Base-by-base conservation (phyloP, 1,139 yeast species). In the Spathaspora sp. region DNA sequence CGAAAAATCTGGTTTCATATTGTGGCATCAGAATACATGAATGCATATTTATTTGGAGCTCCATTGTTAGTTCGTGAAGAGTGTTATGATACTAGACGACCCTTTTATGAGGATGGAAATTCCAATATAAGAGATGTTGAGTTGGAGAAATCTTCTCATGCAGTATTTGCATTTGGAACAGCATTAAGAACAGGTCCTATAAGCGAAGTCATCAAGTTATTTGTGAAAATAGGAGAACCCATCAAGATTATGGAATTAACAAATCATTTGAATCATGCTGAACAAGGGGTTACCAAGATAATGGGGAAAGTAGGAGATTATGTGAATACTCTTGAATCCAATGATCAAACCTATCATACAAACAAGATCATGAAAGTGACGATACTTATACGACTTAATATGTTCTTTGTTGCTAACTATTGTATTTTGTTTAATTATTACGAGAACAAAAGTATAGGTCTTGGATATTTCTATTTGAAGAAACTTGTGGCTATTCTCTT, bases 1-100 rank as follows among this genome's bases (percentile, higher is more conserved):
- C 64, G 85, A 52, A 79, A 78, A 49, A 65, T 79, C 2, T 81
- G 84, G 84, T 71, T 71, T 52, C 66, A 65, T 38, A 56, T 79
- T 33, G 62, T 70, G 13, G 51, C 60, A 26, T 51, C 64, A 38
- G 80, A 75, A 51, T 52, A 60, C 7, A 55, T 56, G 39, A 70
- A 67, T 47, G 64, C 76, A 42, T 59, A 65, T 43, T 65, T 63
- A 31, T 61, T 66, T 43, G 84, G 84, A 0, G 70, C 67, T 43
- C 74, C 80, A 9, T 18, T 49, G n/a, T 43, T 64, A 26, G 61
- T 70, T 3, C 58, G 60, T 47, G 58, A 57, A 0, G 66, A 63
- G 18, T 63, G 62, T 42, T 71, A 53, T 52, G 80, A 76, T 50
- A 71, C 79, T 0, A 53, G 64, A 47, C 45, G 68, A 3, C 81